Evolutionary conservation across 805 yeast genomes (phyloP).

Genomic region (Jamesozyma hellenica): DNA sequence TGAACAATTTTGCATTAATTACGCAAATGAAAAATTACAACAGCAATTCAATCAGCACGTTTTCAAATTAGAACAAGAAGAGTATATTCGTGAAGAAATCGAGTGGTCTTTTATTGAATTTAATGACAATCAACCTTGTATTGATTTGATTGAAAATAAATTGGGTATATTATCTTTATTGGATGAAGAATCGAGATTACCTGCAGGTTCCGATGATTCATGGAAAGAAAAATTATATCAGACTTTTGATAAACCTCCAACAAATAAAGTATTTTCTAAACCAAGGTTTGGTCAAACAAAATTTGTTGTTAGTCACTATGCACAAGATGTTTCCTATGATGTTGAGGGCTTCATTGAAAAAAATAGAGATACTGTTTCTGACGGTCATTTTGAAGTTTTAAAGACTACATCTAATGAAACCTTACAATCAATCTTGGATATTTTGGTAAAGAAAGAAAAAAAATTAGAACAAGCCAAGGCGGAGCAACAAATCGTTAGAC

Average conservation of each 20-base stretch:
- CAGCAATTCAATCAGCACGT: constrained; percentile 97
- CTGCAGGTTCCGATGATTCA: constrained; percentile 85
- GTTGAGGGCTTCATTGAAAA: constrained; percentile 93
- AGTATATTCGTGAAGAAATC: constrained; percentile 81
- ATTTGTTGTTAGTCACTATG: constrained; percentile 87
- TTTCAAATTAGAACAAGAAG: constrained; percentile 94
- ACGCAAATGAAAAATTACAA: constrained; percentile 93
- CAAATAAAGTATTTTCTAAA: constrained; percentile 70
- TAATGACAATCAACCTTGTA: constrained; percentile 94
- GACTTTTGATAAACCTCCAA: constrained; percentile 69
- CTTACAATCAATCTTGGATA: constrained; percentile 52
- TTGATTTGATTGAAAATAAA: constrained; percentile 79
- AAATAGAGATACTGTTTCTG: constrained; percentile 94
- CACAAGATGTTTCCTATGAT: constrained; percentile 86
- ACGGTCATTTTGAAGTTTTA: constrained; percentile 82
- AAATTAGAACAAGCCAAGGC: constrained; percentile 18
- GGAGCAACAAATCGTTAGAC: constrained; percentile 32
- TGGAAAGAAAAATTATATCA: constrained; percentile 88
- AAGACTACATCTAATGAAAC: constrained; percentile 58
- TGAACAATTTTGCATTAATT: constrained; percentile 95
- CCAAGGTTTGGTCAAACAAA: constrained; percentile 91
- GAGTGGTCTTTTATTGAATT: constrained; percentile 97
- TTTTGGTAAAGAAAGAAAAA: constrained; percentile 42
- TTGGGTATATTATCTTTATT: constrained; percentile 78
- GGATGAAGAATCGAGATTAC: constrained; percentile 92